Evolutionary conservation across 768 basidiomycete species (phyloP).

Genomic region (Jaapia argillacea): DNA sequence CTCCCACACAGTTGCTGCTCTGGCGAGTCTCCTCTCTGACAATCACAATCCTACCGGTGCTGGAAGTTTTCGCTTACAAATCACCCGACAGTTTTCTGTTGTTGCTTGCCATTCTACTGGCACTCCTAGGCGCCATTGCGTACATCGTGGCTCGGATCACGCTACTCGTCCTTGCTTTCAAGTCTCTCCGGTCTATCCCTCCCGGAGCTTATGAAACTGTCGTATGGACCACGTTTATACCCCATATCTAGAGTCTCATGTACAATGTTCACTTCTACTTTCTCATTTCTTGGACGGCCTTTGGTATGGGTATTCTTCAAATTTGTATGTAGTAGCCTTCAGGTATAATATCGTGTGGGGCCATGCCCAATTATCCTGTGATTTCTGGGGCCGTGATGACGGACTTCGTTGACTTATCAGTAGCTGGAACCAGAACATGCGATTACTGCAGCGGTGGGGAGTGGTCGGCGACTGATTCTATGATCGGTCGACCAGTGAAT

Average conservation of each 20-base stretch:
- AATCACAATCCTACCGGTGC: neutral
- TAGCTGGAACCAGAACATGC: too few relatives aligned
- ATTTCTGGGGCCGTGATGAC: too few relatives aligned
- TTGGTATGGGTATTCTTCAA: too few relatives aligned
- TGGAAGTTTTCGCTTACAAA: neutral
- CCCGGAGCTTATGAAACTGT: neutral
- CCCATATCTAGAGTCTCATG: conserved; percentile 9
- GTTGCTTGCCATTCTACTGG: neutral
- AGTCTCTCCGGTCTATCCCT: neutral
- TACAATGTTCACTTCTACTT: too few relatives aligned
- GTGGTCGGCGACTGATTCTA: too few relatives aligned
- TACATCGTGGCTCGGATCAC: neutral
- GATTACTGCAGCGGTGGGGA: too few relatives aligned
- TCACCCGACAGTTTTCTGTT: neutral
- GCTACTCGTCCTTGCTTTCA: neutral
- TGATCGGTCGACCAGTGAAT: too few relatives aligned
- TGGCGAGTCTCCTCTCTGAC: neutral
- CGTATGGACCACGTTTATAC: conserved; percentile 15
- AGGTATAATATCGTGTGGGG: too few relatives aligned
- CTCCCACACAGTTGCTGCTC: neutral
- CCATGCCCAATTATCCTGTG: too few relatives aligned
- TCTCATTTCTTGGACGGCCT: too few relatives aligned
- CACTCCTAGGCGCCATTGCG: neutral
- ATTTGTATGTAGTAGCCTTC: too few relatives aligned
- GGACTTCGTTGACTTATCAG: too few relatives aligned